A percentile compares a stretch with the other conserved stretches of the same genome.
These are phyloP conservation scores for Colletotrichum simmondsii DNA, from an alignment of 2,329 filamentous ascomycete species.

Conservation along the genomic window DNA sequence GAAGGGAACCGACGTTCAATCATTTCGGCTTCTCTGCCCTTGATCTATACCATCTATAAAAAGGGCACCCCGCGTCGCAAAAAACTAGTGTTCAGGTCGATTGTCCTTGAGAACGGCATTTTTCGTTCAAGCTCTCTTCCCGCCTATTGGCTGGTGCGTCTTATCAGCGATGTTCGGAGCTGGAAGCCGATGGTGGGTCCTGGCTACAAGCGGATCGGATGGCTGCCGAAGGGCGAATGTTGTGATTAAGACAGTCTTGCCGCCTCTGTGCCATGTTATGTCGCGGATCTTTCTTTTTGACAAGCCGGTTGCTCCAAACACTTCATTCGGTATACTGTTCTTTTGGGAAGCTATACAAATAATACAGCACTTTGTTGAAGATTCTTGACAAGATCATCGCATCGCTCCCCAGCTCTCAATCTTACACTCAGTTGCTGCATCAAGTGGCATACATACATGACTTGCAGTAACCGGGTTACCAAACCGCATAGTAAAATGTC, in stretches of 20 bases:
- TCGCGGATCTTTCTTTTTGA: background rate
- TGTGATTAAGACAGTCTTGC: background rate
- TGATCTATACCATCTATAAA: background rate
- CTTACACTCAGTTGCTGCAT: background rate
- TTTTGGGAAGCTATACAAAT: background rate
- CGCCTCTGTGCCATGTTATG: background rate
- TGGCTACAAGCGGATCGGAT: background rate
- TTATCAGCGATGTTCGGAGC: background rate
- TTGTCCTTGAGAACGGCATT: background rate
- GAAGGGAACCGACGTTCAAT: background rate
- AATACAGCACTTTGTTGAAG: background rate
- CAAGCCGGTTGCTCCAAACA: background rate
- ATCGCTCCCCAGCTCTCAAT: background rate
- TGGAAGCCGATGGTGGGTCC: background rate
- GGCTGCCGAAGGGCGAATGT: background rate
- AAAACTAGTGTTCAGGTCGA: background rate
- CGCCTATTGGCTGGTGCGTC: background rate
- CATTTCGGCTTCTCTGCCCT: background rate
- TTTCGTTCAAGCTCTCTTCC: background rate
- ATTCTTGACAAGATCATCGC: background rate
- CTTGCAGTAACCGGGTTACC: background rate
- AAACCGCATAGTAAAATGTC: background rate
- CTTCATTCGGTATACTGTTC: background rate
- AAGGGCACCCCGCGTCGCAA: background rate
- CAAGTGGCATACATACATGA: background rate